A percentile compares a stretch with the other conserved stretches of the same genome.
phyloP scores from a whole-genome alignment of 192 early-diverging fungal genomes.

The Linnemannia schmuckeri region DNA sequence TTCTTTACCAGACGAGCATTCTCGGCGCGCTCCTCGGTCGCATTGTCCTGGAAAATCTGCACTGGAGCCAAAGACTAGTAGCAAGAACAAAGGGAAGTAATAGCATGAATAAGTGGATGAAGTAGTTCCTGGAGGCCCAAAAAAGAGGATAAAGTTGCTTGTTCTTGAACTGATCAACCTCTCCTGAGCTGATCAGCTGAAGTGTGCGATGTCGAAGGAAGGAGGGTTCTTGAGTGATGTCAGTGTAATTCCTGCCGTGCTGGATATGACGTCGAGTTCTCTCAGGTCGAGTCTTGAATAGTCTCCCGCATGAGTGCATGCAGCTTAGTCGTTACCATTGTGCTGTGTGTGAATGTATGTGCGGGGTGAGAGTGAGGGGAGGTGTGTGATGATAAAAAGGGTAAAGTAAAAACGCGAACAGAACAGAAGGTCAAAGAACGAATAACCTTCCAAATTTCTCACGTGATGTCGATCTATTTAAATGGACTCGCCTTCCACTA shows the following conservation, averaged over 20 bases:
- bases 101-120: not conserved
- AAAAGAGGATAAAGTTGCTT: not conserved
- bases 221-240: not conserved
- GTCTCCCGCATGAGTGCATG: not conserved
- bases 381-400: not conserved
- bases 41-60: slow-evolving; percentile 95
- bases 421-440: slow-evolving; percentile 10
- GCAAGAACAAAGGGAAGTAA: not conserved
- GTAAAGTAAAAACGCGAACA: not conserved
- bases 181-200: not conserved
- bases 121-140: not conserved
- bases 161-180: not conserved
- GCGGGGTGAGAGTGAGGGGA: not conserved
- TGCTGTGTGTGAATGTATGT: not conserved
- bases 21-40: slow-evolving; percentile 96
- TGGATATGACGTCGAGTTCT: no score
- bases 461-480: not conserved
- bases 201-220: not conserved
- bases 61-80: slow-evolving; percentile 79
- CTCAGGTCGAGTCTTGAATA: no score
- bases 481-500: not conserved
- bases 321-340: not conserved
- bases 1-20: slow-evolving; percentile 93
- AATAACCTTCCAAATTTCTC: not conserved
- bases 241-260: not conserved